phyloP scores from a whole-genome alignment of 768 basidiomycete species.

The Tubosaeta sp. region DNA sequence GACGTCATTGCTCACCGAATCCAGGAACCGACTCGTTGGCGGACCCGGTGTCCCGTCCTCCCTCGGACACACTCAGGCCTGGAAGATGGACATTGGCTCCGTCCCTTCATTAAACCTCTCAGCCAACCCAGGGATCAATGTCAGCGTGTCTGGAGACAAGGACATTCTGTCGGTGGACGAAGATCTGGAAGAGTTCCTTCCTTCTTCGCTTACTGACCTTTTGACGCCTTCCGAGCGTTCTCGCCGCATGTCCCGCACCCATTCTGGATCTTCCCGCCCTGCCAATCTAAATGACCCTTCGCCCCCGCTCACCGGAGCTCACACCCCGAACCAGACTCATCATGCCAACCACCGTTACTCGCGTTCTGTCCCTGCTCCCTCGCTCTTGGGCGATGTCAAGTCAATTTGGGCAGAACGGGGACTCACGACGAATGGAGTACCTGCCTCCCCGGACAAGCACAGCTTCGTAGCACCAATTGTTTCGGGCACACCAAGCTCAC shows the following conservation, averaged over 20 bases:
- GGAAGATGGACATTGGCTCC: constrained; percentile 27
- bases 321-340: constrained; percentile 17
- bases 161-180: constrained; percentile 47
- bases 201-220: constrained; percentile 82
- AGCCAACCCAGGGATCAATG: constrained; percentile 11
- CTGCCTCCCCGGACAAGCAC: constrained; percentile 37
- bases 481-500: constrained; percentile 49
- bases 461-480: constrained; percentile 26
- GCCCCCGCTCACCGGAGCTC: constrained; percentile 12
- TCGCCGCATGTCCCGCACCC: constrained; percentile 76
- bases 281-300: constrained; percentile 18
- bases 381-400: constrained; percentile 68
- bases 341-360: constrained; percentile 63
- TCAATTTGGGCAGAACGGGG: constrained; percentile 76
- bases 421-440: constrained; percentile 23
- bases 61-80: constrained; percentile 40
- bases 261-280: constrained; percentile 37
- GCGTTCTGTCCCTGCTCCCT: constrained; percentile 75
- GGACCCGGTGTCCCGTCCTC: constrained; percentile 56
- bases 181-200: constrained; percentile 85
- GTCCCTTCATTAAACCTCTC: constrained; percentile 15
- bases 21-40: constrained; percentile 30
- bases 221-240: constrained; percentile 85
- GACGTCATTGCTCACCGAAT: constrained; percentile 40
- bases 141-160: constrained; percentile 37